Evolutionary conservation across 208 protist species (phyloP).

Genomic region (Borovskyia barvae): DNA sequence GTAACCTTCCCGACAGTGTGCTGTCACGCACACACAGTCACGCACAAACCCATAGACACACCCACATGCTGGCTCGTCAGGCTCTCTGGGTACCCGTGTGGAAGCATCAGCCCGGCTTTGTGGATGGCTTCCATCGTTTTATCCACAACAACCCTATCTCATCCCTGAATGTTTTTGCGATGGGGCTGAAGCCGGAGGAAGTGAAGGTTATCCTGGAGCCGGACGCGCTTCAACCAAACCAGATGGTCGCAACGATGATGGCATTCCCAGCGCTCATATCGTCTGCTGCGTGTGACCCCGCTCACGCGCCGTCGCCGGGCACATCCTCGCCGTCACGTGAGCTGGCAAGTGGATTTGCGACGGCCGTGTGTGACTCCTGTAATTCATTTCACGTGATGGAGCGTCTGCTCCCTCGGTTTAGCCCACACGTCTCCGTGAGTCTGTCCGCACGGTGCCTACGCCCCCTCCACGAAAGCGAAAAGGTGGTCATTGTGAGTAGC

Average conservation of each 20-base stretch:
- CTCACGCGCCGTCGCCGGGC: background rate
- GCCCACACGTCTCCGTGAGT: constrained; percentile 68
- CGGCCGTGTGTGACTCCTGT: constrained; percentile 47
- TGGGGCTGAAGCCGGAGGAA: constrained; percentile 34
- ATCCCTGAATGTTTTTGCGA: constrained; percentile 1
- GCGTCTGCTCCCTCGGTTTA: constrained; percentile 39
- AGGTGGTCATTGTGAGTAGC: constrained; percentile 47
- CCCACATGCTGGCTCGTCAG: constrained; percentile 62
- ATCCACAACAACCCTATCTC: constrained; percentile 43
- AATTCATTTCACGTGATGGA: constrained; percentile 76
- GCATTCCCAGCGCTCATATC: constrained; percentile 52
- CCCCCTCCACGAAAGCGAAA: constrained; percentile 40
- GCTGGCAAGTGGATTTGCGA: constrained; percentile 46
- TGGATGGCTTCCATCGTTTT: constrained; percentile 27
- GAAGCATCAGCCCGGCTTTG: constrained; percentile 51
- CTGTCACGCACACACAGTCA: no score
- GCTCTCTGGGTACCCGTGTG: constrained; percentile 58
- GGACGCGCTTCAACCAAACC: constrained; percentile 11
- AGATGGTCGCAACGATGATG: constrained; percentile 32
- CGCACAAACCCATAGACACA: no score
- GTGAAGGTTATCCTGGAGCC: constrained; percentile 40
- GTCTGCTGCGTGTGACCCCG: constrained; percentile 35
- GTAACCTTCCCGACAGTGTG: no score
- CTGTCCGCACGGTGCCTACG: constrained; percentile 41
- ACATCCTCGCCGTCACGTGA: background rate